Base-by-base conservation (phyloP, 176 grass and related monocot species). In the Carex parvula region DNA sequence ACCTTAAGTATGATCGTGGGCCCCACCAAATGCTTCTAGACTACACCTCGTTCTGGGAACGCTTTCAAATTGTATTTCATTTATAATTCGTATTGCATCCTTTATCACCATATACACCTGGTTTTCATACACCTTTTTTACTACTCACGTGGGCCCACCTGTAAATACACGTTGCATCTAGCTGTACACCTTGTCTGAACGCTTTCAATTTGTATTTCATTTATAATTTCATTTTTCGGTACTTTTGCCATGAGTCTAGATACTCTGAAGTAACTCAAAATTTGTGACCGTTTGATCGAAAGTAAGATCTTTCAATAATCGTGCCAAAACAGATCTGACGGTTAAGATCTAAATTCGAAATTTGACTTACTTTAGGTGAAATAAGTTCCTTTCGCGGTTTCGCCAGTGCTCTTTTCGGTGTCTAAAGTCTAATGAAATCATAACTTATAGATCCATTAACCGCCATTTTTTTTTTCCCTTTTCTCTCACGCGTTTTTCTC, bases 381-480 rank as follows among this genome's bases (percentile, higher is more conserved):
- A 10, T 2, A 2, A 48, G 9, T 48, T 76, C 44, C 71, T 29
- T 29, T 29, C 29, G 29, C 29, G 1, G 26, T 10, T 24, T 15
- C 44, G 5, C 48, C 17, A 12, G 21, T 22, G 35, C 39, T 32
- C 41, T 75, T 11, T 50, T 56, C 44, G 44, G 41, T 78, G 21
- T 54, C 72, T 55, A 24, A 63, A 26, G n/a, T 6, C 46, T 10
- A 65, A 44, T 11, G 17, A 64, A 46, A 18, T 80, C 54, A 37
- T 81, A 24, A 64, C 58, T 83, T 83, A 53, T 21, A 83, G 81
- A 83, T 83, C 81, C 60, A 83, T 83, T 69, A 83, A 69, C 62
- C 63, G 81, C 80, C 80, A 83, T 68, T 83, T 83, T 83, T n/a
- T n/a, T 52, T 41, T 80, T 39, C 6, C 26, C 46, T 16, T 1